A percentile compares a stretch with the other conserved stretches of the same genome.
phyloP scores from a whole-genome alignment of 345 rosid species.

The Abelmoschus esculentus region DNA sequence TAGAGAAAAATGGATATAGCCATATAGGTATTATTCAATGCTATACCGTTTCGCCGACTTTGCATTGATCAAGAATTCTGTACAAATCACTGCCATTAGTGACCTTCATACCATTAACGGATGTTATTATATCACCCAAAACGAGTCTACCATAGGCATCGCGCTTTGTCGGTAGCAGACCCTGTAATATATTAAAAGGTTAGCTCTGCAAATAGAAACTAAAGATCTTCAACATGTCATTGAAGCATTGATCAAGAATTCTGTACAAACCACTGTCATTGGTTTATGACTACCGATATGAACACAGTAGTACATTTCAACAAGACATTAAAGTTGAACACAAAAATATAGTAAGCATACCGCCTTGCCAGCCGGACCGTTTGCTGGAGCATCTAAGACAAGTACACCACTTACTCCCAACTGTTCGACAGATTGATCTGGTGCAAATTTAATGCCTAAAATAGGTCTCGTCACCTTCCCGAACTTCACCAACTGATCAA shows the following conservation, averaged over 20 bases:
- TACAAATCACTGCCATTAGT: conserved; percentile 80
- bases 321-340: background rate
- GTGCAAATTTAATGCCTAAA: conserved; percentile 93
- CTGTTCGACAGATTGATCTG: conserved; percentile 95
- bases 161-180: conserved; percentile 72
- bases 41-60: conserved; percentile 76
- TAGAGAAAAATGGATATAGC: background rate
- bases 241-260: background rate
- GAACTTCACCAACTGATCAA: conserved; percentile 79
- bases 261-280: too few species aligned
- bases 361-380: conserved; percentile 97
- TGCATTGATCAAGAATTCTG: conserved; percentile 86
- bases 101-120: conserved; percentile 74
- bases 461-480: conserved; percentile 91
- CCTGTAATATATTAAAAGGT: conserved; percentile 40
- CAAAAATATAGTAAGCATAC: conserved; percentile 31
- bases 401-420: conserved; percentile 95
- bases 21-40: background rate
- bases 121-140: conserved; percentile 87
- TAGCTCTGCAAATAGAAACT: background rate
- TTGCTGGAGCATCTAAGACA: conserved; percentile 81
- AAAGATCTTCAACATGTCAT: background rate
- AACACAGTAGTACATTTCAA: background rate
- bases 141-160: conserved; percentile 82
- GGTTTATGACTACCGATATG: background rate